Percentiles rank a stretch among this genome's conserved stretches.
Conservation (phyloP, 768 basidiomycete genomes). For the Pleurotus pulmonarius region DNA sequence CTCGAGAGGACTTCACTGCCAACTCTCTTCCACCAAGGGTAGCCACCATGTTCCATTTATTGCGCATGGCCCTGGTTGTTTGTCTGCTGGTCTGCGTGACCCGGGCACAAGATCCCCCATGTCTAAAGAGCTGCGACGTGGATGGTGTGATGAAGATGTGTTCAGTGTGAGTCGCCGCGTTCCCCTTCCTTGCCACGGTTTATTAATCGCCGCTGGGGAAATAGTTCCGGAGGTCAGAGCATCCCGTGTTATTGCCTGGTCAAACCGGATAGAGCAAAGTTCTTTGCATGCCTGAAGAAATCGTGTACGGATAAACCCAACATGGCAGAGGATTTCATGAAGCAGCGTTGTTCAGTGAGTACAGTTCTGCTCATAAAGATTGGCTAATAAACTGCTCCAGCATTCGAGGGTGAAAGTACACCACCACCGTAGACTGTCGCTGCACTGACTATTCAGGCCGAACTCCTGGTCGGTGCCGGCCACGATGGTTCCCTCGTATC, state of each 20-base stretch:
- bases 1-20: no score
- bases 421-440: not conserved
- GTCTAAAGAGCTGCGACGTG: slow-evolving; percentile 4
- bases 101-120: not conserved
- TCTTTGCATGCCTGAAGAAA: slow-evolving; percentile 4
- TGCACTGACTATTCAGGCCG: not conserved
- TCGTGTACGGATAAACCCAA: not conserved
- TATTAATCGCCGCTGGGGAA: not conserved
- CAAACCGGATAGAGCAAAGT: slow-evolving; percentile 4
- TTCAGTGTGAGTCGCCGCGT: not conserved
- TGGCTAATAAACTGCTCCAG: not conserved
- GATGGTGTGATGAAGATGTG: slow-evolving; percentile 4
- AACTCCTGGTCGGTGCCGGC: no score
- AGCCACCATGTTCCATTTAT: not conserved
- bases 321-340: slow-evolving; percentile 6
- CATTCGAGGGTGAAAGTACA: not conserved
- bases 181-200: no score
- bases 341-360: not conserved
- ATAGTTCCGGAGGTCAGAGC: not conserved
- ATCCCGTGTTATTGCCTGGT: slow-evolving; percentile 2
- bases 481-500: no score
- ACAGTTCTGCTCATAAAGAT: not conserved
- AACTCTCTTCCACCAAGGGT: not conserved
- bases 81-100: not conserved
- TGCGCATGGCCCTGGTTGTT: not conserved